These are phyloP conservation scores for Eragrostis nindensis DNA, from an alignment of 176 grass and related monocot species.

Conservation along the genomic window DNA sequence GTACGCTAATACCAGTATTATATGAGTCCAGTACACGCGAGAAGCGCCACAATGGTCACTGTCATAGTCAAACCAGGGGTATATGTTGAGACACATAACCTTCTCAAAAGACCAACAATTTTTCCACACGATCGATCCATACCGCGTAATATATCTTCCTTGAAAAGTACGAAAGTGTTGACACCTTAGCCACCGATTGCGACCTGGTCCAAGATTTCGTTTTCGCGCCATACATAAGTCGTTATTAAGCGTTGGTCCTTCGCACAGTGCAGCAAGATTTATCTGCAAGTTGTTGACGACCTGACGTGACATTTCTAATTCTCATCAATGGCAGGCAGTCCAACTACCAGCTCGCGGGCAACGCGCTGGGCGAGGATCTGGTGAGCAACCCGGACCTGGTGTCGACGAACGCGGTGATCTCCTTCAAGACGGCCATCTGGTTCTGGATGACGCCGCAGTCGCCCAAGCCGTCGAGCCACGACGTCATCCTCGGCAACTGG, in stretches of 20 bases:
- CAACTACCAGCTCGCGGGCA: constrained; percentile 41
- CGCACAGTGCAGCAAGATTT: too few species aligned
- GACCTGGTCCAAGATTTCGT: too few species aligned
- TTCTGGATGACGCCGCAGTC: constrained; percentile 59
- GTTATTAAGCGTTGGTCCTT: too few species aligned
- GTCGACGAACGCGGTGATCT: constrained; percentile 45
- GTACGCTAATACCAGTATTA: constrained; percentile 1
- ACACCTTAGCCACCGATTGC: too few species aligned
- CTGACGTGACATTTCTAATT: too few species aligned
- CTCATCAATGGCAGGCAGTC: constrained; percentile 28
- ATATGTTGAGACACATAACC: too few species aligned
- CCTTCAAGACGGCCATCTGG: constrained; percentile 67
- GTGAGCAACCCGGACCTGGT: constrained; percentile 60
- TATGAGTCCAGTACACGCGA: too few species aligned
- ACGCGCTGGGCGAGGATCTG: constrained; percentile 41
- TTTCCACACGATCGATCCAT: background rate
- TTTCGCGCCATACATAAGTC: too few species aligned
- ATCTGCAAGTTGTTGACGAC: too few species aligned
- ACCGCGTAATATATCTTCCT: too few species aligned
- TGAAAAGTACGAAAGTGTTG: too few species aligned
- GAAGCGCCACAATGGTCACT: background rate
- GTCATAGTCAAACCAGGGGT: background rate
- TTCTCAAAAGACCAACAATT: too few species aligned
- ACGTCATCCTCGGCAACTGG: constrained; percentile 49
- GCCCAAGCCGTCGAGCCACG: constrained; percentile 57